Conservation (phyloP, 306 rosid species). For the Quercus ilex region DNA sequence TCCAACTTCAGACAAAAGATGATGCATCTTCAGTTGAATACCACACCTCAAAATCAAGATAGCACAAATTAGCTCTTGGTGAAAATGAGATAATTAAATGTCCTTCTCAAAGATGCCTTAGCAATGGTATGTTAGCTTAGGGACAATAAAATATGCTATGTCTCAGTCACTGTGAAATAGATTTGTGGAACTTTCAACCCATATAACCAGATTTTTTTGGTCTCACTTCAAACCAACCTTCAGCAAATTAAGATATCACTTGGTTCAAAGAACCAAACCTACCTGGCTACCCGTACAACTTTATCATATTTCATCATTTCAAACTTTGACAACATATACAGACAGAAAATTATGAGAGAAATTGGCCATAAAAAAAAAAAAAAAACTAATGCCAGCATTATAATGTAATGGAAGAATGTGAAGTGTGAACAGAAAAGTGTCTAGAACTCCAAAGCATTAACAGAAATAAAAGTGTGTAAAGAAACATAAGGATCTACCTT, state of each 20-base stretch:
- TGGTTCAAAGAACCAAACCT: background rate
- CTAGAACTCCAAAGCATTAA: background rate
- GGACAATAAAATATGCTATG: background rate
- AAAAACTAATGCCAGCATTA: background rate
- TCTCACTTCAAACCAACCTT: background rate
- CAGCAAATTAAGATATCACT: background rate
- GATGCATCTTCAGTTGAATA: background rate
- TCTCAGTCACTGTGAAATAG: background rate
- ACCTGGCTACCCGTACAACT: background rate
- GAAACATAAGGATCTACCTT: constrained; percentile 54
- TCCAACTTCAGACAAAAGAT: background rate
- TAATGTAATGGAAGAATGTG: background rate
- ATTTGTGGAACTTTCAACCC: background rate
- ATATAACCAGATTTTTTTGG: background rate
- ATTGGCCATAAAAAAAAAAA: background rate
- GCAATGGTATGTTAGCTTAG: background rate
- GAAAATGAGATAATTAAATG: background rate
- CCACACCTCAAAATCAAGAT: background rate
- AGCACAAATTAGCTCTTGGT: background rate
- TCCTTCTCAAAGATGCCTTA: background rate
- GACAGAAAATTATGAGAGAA: background rate
- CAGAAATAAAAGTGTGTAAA: background rate
- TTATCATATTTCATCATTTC: background rate
- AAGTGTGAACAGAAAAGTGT: background rate
- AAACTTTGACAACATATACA: background rate